These are phyloP conservation scores for Acacia acuminata DNA, from an alignment of 306 rosid species.

Conservation along the genomic window DNA sequence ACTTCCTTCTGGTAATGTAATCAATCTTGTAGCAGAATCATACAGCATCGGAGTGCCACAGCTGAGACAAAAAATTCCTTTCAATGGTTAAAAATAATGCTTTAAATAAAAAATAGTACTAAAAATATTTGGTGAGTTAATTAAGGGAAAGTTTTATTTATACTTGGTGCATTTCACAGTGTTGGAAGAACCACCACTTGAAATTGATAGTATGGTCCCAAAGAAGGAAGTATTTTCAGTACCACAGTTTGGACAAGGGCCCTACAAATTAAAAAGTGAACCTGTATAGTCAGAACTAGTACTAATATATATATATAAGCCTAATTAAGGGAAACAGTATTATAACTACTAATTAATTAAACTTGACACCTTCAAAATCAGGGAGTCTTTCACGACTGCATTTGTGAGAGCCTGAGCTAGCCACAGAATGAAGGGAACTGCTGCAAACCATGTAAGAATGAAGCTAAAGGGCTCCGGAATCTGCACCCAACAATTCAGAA, in stretches of 20 bases:
- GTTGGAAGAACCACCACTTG: conserved; percentile 77
- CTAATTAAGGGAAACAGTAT: background rate
- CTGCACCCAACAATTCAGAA: conserved; percentile 53
- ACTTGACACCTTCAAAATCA: conserved; percentile 79
- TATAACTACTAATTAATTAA: background rate
- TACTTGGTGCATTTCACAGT: conserved; percentile 78
- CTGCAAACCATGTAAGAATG: conserved; percentile 98
- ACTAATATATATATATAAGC: background rate
- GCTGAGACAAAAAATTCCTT: conserved; percentile 46
- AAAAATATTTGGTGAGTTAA: conserved; percentile 19
- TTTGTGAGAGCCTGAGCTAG: conserved; percentile 72
- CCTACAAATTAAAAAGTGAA: conserved; percentile 40
- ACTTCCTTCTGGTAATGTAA: conserved; percentile 93
- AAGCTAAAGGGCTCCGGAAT: conserved; percentile 94
- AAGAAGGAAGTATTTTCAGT: conserved; percentile 88
- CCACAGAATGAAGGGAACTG: conserved; percentile 83
- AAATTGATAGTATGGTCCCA: conserved; percentile 81
- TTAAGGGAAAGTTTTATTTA: conserved; percentile 16
- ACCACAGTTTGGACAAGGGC: conserved; percentile 94
- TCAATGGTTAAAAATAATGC: background rate
- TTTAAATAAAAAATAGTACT: background rate
- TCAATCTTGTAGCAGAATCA: conserved; percentile 72
- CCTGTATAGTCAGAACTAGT: conserved; percentile 1
- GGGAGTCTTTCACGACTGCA: conserved; percentile 70
- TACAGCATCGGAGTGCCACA: conserved; percentile 71